Evolutionary conservation across 2,329 filamentous ascomycete species (phyloP), one percentile per base, ranked within the genome.

Genomic region (Stachybotrys echinatus): DNA sequence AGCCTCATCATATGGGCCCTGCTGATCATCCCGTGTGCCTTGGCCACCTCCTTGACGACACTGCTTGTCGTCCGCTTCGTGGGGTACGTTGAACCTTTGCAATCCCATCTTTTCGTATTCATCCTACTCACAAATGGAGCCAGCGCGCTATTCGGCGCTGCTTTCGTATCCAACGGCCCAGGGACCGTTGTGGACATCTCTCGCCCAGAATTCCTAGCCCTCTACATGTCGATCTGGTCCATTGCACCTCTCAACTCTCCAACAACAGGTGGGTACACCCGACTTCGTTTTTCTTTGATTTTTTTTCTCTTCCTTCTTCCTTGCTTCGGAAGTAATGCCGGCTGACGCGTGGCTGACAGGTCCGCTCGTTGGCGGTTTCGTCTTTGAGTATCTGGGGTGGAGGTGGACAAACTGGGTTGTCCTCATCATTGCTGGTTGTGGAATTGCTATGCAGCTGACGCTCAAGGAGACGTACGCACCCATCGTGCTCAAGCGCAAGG

Each of bases 391-490:
- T 54, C 73, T 94, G 3, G 90, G 89, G 12, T 96, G 92, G 92
- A 74, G 91, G 23, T 96, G 90, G 89, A 86, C 85, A 37, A 88
- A 88, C 61, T 95, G 89, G 87, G 76, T 94, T 19, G 80, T 85
- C 8, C 69, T 92, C 60, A 92, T 95, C 47, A 75, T 89, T 10
- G 79, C 80, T 0, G 88, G 80, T 1, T 74, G 78, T 1, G 82
- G 81, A 0, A 79, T 84, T 50, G 53, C 77, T 19, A 69, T 85
- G 55, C 78, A 89, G 57, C 62, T 74, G 2, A 73, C 79, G 2
- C 74, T 88, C 45, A 80, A 80, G 53, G 90, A 95, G 68, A 92
- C 89, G 0, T 95, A 95, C 59, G 79, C 83, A 1, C 89, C 89
- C 1, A 76, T 76, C 0, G 76, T 94, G 21, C 71, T 94, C 23